Evolutionary conservation across 2,329 filamentous ascomycete genomes (phyloP), one percentile per base, ranked within the genome.

Genomic region (Penicillium janthinellum): DNA sequence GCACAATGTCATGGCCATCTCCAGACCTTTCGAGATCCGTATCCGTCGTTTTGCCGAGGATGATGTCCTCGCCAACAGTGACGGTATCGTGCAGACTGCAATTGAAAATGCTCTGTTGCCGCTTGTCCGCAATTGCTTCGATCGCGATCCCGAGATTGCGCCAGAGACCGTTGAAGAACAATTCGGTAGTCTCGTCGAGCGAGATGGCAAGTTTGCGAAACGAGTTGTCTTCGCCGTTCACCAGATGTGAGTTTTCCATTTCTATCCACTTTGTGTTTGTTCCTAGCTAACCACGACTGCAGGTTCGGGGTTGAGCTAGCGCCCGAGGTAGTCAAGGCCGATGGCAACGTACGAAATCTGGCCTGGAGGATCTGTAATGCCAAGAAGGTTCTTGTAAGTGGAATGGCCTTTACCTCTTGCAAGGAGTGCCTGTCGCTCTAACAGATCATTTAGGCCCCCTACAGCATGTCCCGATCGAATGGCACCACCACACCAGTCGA

Each of bases 311-410:
- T 99, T 61, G 95, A 99, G 75, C 93, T 99, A 72, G 91, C 95
- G 1, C 89, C 93, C 0, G 91, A 92, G 47, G 94, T 98, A 0
- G 95, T 99, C 35, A 87, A 90, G 54, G 92, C 93, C 0, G 95
- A 99, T 78, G 92, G 95, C 5, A 96, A 89, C 67, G 90, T 98
- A 60, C 87, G 85, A 71, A 96, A 96, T 73, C 80, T 99, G 64
- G 92, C 93, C 5, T 97, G 94, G 93, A 86, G 95, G 71, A 91
- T 99, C 64, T 95, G 90, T 75, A 96, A 96, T 74, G 95, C 95
- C 38, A 97, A 97, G 82, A 91, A 93, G 78, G 95, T 96, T 65
- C 77, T 98, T 78, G 92, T 96, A 81, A 80, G 90, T 84, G 17
- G 20, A 31, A 8, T 28, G 12, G 10, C 25, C 34, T 6, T n/a